Evolutionary conservation across 495 filamentous ascomycete species (phyloP).

Genomic region (Xylaria longipes): DNA sequence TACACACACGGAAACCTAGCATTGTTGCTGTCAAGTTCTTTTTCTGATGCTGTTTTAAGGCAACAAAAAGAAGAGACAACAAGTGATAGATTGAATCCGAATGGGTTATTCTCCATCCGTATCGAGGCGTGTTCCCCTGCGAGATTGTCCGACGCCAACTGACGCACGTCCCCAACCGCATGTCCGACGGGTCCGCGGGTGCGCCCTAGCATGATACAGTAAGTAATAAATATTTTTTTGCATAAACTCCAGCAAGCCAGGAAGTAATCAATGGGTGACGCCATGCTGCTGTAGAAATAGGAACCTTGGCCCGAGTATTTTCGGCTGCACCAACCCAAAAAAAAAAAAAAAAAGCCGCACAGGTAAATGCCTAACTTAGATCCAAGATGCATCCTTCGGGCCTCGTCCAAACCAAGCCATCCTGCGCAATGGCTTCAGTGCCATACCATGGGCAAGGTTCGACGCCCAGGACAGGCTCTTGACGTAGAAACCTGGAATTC

Average conservation of each 20-base stretch:
- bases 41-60: not conserved
- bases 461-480: not conserved
- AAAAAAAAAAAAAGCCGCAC: slow-evolving; percentile 7
- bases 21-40: not conserved
- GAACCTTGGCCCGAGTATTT: not conserved
- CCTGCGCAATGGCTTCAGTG: not conserved
- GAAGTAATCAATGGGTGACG: not conserved
- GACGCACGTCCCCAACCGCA: slow-evolving; percentile 24
- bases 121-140: not conserved
- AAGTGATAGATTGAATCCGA: not conserved
- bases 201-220: not conserved
- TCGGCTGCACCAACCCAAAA: not conserved
- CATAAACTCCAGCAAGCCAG: not conserved
- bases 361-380: not conserved
- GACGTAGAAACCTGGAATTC: slow-evolving; percentile 1
- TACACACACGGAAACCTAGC: not conserved
- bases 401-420: not conserved
- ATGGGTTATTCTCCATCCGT: slow-evolving; percentile 7
- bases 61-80: not conserved
- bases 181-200: slow-evolving; percentile 22
- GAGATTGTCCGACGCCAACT: slow-evolving; percentile 11
- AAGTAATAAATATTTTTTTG: not conserved
- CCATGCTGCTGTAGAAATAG: not conserved
- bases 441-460: not conserved
- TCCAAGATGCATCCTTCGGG: slow-evolving; percentile 21